Conservation (phyloP, 1,284 basidiomycete genomes). For the Rhodotorula sp. region DNA sequence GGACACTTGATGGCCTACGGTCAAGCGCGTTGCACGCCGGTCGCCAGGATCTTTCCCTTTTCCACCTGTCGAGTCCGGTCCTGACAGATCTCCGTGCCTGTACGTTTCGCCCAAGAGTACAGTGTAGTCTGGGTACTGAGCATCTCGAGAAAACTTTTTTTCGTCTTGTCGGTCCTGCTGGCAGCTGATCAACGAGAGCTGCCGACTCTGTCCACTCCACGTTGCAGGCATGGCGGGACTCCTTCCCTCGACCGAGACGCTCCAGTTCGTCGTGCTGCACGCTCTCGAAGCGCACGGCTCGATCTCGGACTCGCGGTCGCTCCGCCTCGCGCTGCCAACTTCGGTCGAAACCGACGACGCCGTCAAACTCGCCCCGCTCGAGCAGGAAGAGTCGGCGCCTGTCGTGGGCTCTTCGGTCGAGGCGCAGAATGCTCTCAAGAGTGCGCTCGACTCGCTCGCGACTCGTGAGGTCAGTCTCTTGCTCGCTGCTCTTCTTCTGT, state of each 20-base stretch:
- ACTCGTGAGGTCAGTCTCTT: slow-evolving; percentile 67
- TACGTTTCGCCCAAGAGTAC: too few species aligned
- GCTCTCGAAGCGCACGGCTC: slow-evolving; percentile 59
- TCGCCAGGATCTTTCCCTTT: too few species aligned
- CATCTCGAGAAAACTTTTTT: too few species aligned
- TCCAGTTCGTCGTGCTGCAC: slow-evolving; percentile 76
- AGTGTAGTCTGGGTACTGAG: too few species aligned
- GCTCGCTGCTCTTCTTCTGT: neutral
- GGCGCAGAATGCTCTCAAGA: slow-evolving; percentile 72
- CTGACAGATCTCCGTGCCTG: too few species aligned
- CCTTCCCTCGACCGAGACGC: slow-evolving; percentile 55
- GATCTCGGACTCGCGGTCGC: slow-evolving; percentile 71
- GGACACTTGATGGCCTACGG: too few species aligned
- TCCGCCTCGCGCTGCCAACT: slow-evolving; percentile 53
- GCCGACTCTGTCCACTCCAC: neutral
- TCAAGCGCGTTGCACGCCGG: too few species aligned
- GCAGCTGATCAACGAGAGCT: neutral
- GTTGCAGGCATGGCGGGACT: slow-evolving; percentile 12
- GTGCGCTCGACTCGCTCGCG: slow-evolving; percentile 79
- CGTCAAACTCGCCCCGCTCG: slow-evolving; percentile 53
- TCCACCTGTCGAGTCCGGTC: too few species aligned
- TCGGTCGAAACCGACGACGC: slow-evolving; percentile 53
- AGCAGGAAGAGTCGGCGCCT: slow-evolving; percentile 57
- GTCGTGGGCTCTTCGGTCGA: slow-evolving; percentile 46
- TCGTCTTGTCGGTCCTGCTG: too few species aligned